Evolutionary conservation across 768 basidiomycete genomes (phyloP), one percentile per base, ranked within the genome.

Genomic region (Neoboletus magnificus): DNA sequence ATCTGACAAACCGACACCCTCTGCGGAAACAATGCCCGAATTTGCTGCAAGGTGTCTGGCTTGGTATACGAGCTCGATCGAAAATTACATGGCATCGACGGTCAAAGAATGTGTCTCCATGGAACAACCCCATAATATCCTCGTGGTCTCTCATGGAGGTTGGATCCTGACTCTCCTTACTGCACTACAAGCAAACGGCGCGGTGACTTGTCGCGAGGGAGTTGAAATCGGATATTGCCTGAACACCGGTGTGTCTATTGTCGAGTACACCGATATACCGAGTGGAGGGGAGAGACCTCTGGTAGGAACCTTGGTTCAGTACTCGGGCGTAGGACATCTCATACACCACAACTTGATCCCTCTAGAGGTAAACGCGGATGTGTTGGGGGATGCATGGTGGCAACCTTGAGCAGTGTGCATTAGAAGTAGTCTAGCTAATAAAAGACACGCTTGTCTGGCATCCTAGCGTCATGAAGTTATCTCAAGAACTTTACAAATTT

Each of bases 281-380:
- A 47, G 36, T 43, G 54, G 44, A 20, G 45, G 25, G 18, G 39
- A 25, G 20, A 29, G 40, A 36, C 35, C 43, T 42, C 46, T 58
- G 35, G 32, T 58, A 52, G 80, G 77, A 18, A 62, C 61, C 23
- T 55, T 89, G 41, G 67, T 78, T 35, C 72, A 76, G 60, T 87
- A 76, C 58, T 83, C 78, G 36, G 80, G 83, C 62, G 73, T 76
- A 25, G 68, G 74, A 33, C 85, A 89, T 70, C 68, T 89, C 53
- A 27, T 30, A 5, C 37, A n/a, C 5, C 52, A 62, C 27, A 65
- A 59, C 20, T 48, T 63, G 33, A 64, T 63, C 1, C 57, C 67
- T 16, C 66, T 81, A 41, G 70, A 77, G 54, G 73, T 65, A 32
- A 86, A 85, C 62, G 82, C 72, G 8, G 85, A 87, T 60, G 76